Base-by-base conservation (phyloP, 139 green algal genomes). In the Micractinium conductrix region DNA sequence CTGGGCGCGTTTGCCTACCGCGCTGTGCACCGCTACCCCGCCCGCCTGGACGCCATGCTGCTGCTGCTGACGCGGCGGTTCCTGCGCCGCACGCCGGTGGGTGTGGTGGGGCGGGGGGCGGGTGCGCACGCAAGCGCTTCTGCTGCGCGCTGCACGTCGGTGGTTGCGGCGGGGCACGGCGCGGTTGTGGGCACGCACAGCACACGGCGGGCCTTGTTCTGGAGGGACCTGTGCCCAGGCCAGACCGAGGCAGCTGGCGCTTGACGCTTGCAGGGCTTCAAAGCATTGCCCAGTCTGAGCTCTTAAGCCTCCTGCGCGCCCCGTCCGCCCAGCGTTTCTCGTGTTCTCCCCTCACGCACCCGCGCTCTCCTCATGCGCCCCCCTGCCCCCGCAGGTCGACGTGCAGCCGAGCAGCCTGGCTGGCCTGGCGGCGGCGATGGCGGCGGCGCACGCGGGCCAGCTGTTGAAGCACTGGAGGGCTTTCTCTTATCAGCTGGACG, bases 21-120 rank as follows among this genome's bases (percentile, higher is more conserved):
- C 33, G 35, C 45, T 35, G 35, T 44, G 14, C 44, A 62, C 44
- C 71, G 71, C 43, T 78, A 78, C 35, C 74, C 48, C 17, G 74
- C 74, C 48, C 74, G 74, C 74, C 74, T 80, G 33, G 74, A 80
- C 30, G 48, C 44, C 74, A 80, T 80, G 74, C 74, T 80, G 74
- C 50, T 80, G 48, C n/a, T 30, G 33, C 37, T 43, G 19, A 80
- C 48, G 2, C 74, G 74, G 33, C 17, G n/a, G 17, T 68, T 37
- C 48, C 74, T 80, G 74, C n/a, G 19, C 6, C 14, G 14, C 48
- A 80, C 48, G 22, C 74, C 74, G 43, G 71, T 78, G 71, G 30
- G 71, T 22, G 17, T 3, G 67, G 30, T 10, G 62, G 10, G 14
- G 26, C 26, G 62, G 62, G 19, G 26, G 62, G 62, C 2, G 62